Percentiles rank a stretch among this genome's conserved stretches.
phyloP scores from a whole-genome alignment of 1,284 basidiomycete genomes.

The Cystobasidium slooffiae region DNA sequence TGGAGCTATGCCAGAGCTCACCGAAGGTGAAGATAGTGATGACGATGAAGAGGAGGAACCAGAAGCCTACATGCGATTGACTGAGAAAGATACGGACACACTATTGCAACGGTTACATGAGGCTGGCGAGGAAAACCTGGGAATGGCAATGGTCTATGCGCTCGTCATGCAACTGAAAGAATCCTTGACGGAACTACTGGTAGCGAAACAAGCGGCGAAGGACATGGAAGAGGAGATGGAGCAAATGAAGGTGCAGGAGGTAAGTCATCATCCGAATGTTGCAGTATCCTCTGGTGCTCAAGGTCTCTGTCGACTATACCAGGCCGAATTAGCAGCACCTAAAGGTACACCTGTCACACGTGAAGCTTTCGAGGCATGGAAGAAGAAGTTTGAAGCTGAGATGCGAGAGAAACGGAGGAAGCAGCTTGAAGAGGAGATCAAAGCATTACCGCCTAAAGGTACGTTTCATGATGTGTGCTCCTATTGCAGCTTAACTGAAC shows the following conservation, averaged over 20 bases:
- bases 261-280: slow-evolving; percentile 59
- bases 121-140: slow-evolving; percentile 45
- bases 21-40: slow-evolving; percentile 59
- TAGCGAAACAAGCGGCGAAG: slow-evolving; percentile 49
- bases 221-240: slow-evolving; percentile 62
- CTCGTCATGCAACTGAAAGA: slow-evolving; percentile 83
- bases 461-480: slow-evolving; percentile 56
- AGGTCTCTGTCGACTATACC: slow-evolving; percentile 26
- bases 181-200: slow-evolving; percentile 69
- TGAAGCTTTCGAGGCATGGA: slow-evolving; percentile 81
- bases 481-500: background rate
- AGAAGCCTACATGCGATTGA: slow-evolving; percentile 64
- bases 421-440: slow-evolving; percentile 82
- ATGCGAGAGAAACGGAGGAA: slow-evolving; percentile 65
- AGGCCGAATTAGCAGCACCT: slow-evolving; percentile 87
- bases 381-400: slow-evolving; percentile 74
- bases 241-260: slow-evolving; percentile 67
- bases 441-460: slow-evolving; percentile 72
- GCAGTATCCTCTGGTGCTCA: background rate
- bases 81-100: background rate
- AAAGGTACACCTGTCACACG: slow-evolving; percentile 86
- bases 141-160: slow-evolving; percentile 96
- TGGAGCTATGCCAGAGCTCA: slow-evolving; percentile 61
- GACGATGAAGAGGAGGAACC: slow-evolving; percentile 66
- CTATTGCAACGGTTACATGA: slow-evolving; percentile 8